A percentile compares a stretch with the other conserved stretches of the same genome.
Evolutionary conservation across 371 early-diverging fungal species (phyloP).

Genomic region (Mucor velutinosus): DNA sequence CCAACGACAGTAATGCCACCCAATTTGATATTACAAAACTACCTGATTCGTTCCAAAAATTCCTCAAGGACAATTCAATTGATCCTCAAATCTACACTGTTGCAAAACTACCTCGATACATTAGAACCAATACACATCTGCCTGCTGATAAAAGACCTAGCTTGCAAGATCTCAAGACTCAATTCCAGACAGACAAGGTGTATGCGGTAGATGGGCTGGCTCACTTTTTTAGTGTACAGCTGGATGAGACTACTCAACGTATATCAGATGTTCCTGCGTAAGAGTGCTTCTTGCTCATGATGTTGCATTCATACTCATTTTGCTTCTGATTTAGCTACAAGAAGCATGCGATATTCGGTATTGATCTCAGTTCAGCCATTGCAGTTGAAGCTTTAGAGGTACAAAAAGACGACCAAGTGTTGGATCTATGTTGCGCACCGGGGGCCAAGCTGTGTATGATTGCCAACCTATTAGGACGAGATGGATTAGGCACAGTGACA

Average conservation of each 20-base stretch:
- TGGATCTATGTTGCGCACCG: conserved; percentile 83
- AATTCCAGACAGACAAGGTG: conserved; percentile 43
- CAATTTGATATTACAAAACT: conserved; percentile 49
- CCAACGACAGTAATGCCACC: neutral
- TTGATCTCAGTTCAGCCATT: conserved; percentile 85
- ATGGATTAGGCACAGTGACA: conserved; percentile 80
- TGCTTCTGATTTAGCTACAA: conserved; percentile 27
- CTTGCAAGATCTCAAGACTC: conserved; percentile 41
- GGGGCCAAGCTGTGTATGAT: conserved; percentile 87
- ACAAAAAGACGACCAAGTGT: conserved; percentile 67
- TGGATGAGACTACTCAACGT: conserved; percentile 19
- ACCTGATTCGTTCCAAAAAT: conserved; percentile 59
- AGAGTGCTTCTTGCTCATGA: neutral
- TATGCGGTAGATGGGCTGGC: conserved; percentile 31
- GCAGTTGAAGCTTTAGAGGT: conserved; percentile 64
- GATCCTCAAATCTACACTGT: conserved; percentile 67
- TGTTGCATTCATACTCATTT: neutral
- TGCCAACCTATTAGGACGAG: conserved; percentile 64
- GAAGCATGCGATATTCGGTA: conserved; percentile 69
- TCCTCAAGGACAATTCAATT: conserved; percentile 66
- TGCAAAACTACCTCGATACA: conserved; percentile 67
- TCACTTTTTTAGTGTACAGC: conserved; percentile 40
- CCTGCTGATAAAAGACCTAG: conserved; percentile 36
- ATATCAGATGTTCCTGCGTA: conserved; percentile 50
- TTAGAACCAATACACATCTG: conserved; percentile 63